A percentile compares a stretch with the other conserved stretches of the same genome.
These are phyloP conservation scores for Aspergillus chevalieri DNA, from an alignment of 2,329 filamentous ascomycete genomes.

Conservation along the genomic window DNA sequence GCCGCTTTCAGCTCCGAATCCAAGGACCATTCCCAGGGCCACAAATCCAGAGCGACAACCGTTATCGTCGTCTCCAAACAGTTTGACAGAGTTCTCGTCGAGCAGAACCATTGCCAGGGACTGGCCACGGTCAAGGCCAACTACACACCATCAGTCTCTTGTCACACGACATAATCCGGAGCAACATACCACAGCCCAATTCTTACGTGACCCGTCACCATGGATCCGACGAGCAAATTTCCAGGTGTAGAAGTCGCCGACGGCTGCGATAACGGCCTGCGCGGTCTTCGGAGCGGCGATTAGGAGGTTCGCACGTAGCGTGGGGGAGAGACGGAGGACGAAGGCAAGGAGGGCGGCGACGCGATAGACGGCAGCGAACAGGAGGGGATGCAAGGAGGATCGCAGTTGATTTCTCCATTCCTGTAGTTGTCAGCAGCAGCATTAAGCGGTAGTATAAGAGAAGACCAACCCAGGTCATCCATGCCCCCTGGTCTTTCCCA, in stretches of 20 bases:
- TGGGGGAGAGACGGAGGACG: constrained; percentile 49
- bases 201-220: constrained; percentile 55
- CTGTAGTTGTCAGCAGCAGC: constrained; percentile 41
- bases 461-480: constrained; percentile 83
- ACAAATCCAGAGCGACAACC: constrained; percentile 68
- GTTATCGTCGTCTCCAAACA: constrained; percentile 87
- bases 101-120: constrained; percentile 97
- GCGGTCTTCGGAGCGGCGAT: constrained; percentile 65
- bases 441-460: not conserved
- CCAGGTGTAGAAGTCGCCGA: constrained; percentile 84
- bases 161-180: not conserved
- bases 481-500: constrained; percentile 69
- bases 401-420: constrained; percentile 88
- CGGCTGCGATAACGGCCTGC: constrained; percentile 71
- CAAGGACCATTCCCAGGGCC: constrained; percentile 72
- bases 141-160: constrained; percentile 38
- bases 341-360: constrained; percentile 52
- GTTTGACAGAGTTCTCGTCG: constrained; percentile 89
- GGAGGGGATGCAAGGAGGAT: constrained; percentile 80
- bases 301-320: constrained; percentile 59
- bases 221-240: constrained; percentile 69
- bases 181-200: constrained; percentile 61
- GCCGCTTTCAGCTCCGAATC: constrained; percentile 23
- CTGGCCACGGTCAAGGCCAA: constrained; percentile 65
- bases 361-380: constrained; percentile 74